phyloP scores from a whole-genome alignment of 2,329 filamentous ascomycete species.

The Huntiella abstrusa region DNA sequence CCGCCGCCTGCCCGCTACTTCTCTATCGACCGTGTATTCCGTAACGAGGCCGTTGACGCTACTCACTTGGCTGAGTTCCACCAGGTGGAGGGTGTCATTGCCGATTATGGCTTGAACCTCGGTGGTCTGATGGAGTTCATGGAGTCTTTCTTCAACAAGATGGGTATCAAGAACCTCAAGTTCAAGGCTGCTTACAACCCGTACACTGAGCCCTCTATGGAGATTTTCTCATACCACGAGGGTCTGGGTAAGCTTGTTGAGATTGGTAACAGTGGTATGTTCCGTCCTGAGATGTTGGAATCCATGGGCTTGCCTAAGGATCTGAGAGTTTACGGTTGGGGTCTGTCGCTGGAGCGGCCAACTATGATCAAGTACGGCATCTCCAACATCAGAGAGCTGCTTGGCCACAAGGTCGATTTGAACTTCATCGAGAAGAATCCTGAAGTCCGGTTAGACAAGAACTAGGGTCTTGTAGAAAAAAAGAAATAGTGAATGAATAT shows the following conservation, averaged over 20 bases:
- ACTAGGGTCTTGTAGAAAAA: constrained; percentile 26
- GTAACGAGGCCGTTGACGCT: constrained; percentile 91
- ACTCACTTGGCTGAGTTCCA: constrained; percentile 97
- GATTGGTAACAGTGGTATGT: constrained; percentile 98
- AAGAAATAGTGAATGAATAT: too few species aligned
- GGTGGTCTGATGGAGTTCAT: constrained; percentile 88
- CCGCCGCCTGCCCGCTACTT: constrained; percentile 73
- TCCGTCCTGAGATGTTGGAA: constrained; percentile 92
- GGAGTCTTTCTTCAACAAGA: constrained; percentile 88
- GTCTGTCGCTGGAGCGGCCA: constrained; percentile 74
- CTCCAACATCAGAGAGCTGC: constrained; percentile 75
- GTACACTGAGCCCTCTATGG: constrained; percentile 91
- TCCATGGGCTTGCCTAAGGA: constrained; percentile 85
- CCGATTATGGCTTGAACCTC: constrained; percentile 81
- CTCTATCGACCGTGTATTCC: constrained; percentile 95
- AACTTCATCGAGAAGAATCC: constrained; percentile 83
- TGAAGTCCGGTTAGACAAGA: constrained; percentile 74
- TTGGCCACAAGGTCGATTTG: constrained; percentile 91
- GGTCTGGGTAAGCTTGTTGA: constrained; percentile 83
- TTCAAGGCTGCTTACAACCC: constrained; percentile 98
- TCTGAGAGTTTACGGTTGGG: constrained; percentile 87
- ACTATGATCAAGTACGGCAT: constrained; percentile 95
- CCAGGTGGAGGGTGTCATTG: constrained; percentile 96
- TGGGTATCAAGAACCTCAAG: constrained; percentile 67
- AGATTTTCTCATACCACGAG: constrained; percentile 91